Evolutionary conservation across 2,329 filamentous ascomycete genomes (phyloP).

Genomic region (Lachnellula cervina): DNA sequence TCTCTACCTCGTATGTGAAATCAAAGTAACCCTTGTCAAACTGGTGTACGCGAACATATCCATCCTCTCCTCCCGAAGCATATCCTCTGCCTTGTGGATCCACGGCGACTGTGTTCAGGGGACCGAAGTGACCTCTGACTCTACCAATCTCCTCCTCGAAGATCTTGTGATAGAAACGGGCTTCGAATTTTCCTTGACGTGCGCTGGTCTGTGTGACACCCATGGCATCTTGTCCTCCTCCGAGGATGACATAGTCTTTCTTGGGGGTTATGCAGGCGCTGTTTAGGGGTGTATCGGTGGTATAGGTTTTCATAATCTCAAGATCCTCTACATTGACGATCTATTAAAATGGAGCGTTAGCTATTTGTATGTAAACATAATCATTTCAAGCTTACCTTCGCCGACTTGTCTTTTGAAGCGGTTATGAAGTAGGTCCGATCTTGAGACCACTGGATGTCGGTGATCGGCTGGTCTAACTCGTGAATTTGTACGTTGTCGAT

Average conservation of each 20-base stretch:
- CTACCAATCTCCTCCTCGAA: slow-evolving; percentile 98
- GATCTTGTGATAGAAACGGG: slow-evolving; percentile 99
- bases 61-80: slow-evolving; percentile 93
- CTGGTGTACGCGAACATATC: slow-evolving; percentile 96
- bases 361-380: neutral
- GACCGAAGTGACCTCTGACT: slow-evolving; percentile 92
- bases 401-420: slow-evolving; percentile 94
- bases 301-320: slow-evolving; percentile 87
- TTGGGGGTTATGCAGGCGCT: slow-evolving; percentile 88
- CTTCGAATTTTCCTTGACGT: slow-evolving; percentile 98
- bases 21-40: slow-evolving; percentile 99
- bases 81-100: slow-evolving; percentile 90
- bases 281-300: slow-evolving; percentile 92
- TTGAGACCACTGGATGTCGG: slow-evolving; percentile 88
- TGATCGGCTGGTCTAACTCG: slow-evolving; percentile 71
- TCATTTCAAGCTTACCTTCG: slow-evolving; percentile 57
- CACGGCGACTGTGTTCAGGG: slow-evolving; percentile 82
- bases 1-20: slow-evolving; percentile 97
- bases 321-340: slow-evolving; percentile 83
- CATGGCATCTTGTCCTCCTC: slow-evolving; percentile 97
- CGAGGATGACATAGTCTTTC: slow-evolving; percentile 97
- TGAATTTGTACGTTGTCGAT: slow-evolving; percentile 78
- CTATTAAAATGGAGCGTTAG: slow-evolving; percentile 35
- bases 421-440: slow-evolving; percentile 99
- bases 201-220: slow-evolving; percentile 89